Conservation (phyloP, 441 rosid species). For the Syzygium syzygioides region DNA sequence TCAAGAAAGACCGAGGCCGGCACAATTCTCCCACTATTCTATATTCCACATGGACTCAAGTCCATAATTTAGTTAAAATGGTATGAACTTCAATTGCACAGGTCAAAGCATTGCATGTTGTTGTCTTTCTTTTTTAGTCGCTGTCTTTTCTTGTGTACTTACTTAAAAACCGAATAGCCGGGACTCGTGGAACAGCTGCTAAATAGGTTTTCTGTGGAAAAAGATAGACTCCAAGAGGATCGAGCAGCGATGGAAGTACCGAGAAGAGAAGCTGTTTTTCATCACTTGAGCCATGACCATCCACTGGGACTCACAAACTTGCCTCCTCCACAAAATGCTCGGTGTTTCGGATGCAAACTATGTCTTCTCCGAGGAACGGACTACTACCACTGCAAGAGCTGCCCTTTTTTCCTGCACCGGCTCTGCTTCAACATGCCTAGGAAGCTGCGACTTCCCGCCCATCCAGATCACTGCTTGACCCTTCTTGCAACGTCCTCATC, state of each 20-base stretch:
- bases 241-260: neutral
- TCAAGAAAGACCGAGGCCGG: neutral
- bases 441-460: constrained; percentile 34
- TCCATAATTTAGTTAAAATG: neutral
- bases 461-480: constrained; percentile 30
- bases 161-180: neutral
- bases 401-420: constrained; percentile 35
- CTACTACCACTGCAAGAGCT: constrained; percentile 30
- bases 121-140: neutral
- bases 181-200: neutral
- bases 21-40: neutral
- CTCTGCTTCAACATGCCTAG: constrained; percentile 37
- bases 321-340: neutral
- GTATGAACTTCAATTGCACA: neutral
- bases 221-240: neutral
- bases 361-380: constrained; percentile 19
- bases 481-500: constrained; percentile 18
- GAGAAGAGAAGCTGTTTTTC: neutral
- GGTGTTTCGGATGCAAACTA: constrained; percentile 35
- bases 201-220: neutral
- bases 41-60: neutral
- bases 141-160: neutral
- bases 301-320: constrained; percentile 11
- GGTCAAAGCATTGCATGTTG: neutral
- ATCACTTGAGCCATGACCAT: constrained; percentile 53